Conservation (phyloP, 2,329 filamentous ascomycete species). For the Fusarium fujikuroi region DNA sequence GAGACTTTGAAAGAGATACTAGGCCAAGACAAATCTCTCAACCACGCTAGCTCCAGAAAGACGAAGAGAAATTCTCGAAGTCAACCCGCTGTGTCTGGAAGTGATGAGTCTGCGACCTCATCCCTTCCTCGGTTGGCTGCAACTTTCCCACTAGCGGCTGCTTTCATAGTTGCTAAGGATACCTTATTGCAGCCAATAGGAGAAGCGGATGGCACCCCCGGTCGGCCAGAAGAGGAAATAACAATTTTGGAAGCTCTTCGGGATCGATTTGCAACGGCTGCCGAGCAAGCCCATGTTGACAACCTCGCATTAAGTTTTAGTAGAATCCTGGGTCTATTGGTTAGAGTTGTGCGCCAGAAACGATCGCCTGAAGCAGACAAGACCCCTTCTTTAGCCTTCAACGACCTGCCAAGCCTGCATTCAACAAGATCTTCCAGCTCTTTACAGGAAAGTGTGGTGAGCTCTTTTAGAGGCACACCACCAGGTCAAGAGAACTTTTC, state of each 20-base stretch:
- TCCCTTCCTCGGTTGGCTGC: conserved; percentile 33
- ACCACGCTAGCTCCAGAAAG: not conserved
- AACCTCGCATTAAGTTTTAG: conserved; percentile 38
- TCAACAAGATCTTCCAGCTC: conserved; percentile 39
- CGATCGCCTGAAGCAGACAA: conserved; percentile 9
- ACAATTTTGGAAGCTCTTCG: conserved; percentile 39
- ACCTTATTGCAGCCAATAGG: conserved; percentile 31
- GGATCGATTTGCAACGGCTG: conserved; percentile 30
- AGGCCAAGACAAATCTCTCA: not conserved
- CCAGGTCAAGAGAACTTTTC: conserved; percentile 34
- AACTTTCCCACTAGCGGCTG: conserved; percentile 38
- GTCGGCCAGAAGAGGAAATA: conserved; percentile 41
- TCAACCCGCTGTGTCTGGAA: not conserved
- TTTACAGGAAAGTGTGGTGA: conserved; percentile 24
- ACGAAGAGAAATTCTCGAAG: not conserved
- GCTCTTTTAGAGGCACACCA: conserved; percentile 39
- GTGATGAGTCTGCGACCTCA: conserved; percentile 13
- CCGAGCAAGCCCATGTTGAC: conserved; percentile 31
- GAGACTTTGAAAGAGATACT: conserved; percentile 32
- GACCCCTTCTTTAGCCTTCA: conserved; percentile 40
- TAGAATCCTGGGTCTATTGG: conserved; percentile 26
- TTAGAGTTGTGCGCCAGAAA: conserved; percentile 36
- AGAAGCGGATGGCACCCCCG: conserved; percentile 6
- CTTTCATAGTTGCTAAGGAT: conserved; percentile 35
- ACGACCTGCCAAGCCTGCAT: conserved; percentile 39